Evolutionary conservation across 495 filamentous ascomycete species (phyloP).

Genomic region (Hypoxylon perforatum): DNA sequence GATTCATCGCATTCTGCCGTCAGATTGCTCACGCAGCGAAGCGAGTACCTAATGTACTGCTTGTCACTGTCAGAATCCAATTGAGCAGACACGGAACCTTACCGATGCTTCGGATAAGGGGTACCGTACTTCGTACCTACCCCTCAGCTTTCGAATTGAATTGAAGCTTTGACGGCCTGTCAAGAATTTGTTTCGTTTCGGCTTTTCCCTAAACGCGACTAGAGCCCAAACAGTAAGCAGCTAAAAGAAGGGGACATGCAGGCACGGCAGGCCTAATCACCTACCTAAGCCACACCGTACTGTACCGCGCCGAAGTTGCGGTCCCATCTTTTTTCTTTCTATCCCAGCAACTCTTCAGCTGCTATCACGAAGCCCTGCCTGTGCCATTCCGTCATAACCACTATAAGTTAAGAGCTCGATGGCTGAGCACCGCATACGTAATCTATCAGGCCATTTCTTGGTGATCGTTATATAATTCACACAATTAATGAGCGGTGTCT

Average conservation of each 20-base stretch:
- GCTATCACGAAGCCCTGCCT: no score
- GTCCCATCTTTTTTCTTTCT: not conserved
- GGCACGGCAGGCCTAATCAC: not conserved
- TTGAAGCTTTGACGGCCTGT: not conserved
- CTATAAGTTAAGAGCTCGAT: not conserved
- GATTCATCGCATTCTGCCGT: no score
- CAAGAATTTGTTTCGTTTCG: not conserved
- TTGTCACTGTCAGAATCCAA: constrained; percentile 2
- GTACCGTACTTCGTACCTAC: constrained; percentile 6
- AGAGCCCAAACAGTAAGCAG: constrained; percentile 1
- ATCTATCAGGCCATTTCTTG: constrained; percentile 18
- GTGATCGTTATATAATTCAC: constrained; percentile 9
- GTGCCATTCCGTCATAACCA: no score
- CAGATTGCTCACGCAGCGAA: no score
- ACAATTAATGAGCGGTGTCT: no score
- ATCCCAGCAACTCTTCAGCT: not conserved
- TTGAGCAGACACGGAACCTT: constrained; percentile 2
- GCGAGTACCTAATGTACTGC: no score
- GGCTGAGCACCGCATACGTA: constrained; percentile 10
- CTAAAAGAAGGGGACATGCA: constrained; percentile 11
- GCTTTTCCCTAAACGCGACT: constrained; percentile 12
- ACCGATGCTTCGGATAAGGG: constrained; percentile 3
- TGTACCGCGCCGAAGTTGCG: not conserved
- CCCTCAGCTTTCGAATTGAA: constrained; percentile 1
- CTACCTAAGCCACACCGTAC: not conserved